A percentile compares a stretch with the other conserved stretches of the same genome.
Conservation (phyloP, 805 yeast species). For the Wickerhamiella hasegawae region DNA sequence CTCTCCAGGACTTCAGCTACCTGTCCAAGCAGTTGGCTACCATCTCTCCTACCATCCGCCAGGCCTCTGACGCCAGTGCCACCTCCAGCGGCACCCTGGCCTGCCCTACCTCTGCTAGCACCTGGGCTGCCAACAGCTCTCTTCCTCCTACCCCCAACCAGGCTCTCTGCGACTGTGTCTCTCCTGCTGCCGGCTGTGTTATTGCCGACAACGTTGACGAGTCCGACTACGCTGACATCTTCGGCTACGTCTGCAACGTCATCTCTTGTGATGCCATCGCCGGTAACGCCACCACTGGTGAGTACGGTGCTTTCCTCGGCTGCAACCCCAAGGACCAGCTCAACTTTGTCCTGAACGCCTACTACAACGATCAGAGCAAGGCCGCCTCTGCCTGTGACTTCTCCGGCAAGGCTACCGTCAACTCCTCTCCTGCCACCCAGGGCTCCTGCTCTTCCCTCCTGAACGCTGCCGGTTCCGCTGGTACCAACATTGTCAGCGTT, state of each 20-base stretch:
- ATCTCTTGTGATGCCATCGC: slow-evolving; percentile 46
- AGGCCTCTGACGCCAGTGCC: slow-evolving; percentile 24
- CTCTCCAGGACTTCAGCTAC: slow-evolving; percentile 44
- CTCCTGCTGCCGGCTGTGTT: slow-evolving; percentile 39
- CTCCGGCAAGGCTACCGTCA: slow-evolving; percentile 48
- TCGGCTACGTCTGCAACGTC: slow-evolving; percentile 38
- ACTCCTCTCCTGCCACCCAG: slow-evolving; percentile 26
- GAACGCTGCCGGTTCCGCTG: slow-evolving; percentile 52
- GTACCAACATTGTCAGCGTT: slow-evolving; percentile 42
- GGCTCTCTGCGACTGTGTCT: slow-evolving; percentile 48
- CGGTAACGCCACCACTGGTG: slow-evolving; percentile 46
- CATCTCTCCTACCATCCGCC: slow-evolving; percentile 35
- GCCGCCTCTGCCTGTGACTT: slow-evolving; percentile 48
- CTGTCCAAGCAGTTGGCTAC: slow-evolving; percentile 37
- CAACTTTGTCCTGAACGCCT: slow-evolving; percentile 47
- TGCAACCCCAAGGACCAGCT: slow-evolving; percentile 59
- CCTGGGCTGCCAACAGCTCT: slow-evolving; percentile 52
- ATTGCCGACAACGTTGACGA: slow-evolving; percentile 34
- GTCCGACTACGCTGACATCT: slow-evolving; percentile 46
- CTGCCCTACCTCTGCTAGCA: slow-evolving; percentile 33
- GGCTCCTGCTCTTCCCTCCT: slow-evolving; percentile 38
- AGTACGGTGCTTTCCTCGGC: slow-evolving; percentile 58
- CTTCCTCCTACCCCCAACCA: slow-evolving; percentile 70
- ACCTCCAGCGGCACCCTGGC: slow-evolving; percentile 21
- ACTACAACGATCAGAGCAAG: slow-evolving; percentile 35